Evolutionary conservation across 148 eudicot species (phyloP).

Genomic region (Rhododendron kiyosumense): DNA sequence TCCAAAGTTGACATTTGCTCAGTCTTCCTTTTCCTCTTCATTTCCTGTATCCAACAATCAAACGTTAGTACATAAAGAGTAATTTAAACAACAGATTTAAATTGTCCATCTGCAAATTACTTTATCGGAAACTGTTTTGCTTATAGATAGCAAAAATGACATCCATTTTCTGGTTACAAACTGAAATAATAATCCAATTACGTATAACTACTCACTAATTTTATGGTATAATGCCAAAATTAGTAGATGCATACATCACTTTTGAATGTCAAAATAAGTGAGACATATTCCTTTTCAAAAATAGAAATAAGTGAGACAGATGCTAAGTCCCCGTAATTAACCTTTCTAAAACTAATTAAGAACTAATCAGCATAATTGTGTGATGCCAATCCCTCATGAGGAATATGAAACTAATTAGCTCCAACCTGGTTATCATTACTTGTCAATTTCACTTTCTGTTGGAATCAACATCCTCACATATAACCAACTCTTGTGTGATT

Average conservation of each 20-base stretch:
- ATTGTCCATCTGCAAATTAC: no score
- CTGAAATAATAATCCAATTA: no score
- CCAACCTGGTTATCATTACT: not conserved
- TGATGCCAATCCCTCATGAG: not conserved
- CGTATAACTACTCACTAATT: not conserved
- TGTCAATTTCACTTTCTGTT: not conserved
- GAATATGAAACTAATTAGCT: not conserved
- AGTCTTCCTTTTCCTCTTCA: no score
- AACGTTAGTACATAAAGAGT: no score
- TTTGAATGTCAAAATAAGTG: no score
- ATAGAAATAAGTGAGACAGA: not conserved
- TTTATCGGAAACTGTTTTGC: no score
- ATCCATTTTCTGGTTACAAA: no score
- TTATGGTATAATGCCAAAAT: not conserved
- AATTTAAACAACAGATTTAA: no score
- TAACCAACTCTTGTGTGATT: not conserved
- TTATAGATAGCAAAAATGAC: no score
- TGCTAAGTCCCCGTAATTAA: not conserved
- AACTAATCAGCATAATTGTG: not conserved
- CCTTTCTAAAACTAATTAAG: not conserved
- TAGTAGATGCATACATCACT: not conserved
- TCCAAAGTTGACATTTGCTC: no score
- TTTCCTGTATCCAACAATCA: no score
- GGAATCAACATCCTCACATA: not conserved
- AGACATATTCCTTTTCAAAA: no score